These are phyloP conservation scores for Cryphonectria parasitica DNA, from an alignment of 2,329 filamentous ascomycete species.

Conservation along the genomic window DNA sequence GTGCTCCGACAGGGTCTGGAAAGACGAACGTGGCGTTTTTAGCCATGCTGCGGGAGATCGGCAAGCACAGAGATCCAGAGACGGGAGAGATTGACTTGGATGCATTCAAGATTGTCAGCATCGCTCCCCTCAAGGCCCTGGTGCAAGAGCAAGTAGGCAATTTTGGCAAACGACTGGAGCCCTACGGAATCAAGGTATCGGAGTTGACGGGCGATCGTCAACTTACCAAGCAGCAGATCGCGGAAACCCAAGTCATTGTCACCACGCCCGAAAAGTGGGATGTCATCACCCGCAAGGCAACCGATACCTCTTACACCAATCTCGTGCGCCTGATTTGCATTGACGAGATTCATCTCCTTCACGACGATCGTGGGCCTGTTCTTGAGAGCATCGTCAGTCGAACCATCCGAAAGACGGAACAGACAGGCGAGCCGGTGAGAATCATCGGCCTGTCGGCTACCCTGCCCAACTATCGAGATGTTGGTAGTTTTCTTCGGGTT, in stretches of 20 bases:
- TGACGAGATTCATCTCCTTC: conserved; percentile 95
- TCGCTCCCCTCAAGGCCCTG: conserved; percentile 91
- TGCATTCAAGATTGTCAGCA: conserved; percentile 98
- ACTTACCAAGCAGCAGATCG: conserved; percentile 97
- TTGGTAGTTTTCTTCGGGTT: conserved; percentile 91
- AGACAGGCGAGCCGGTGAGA: conserved; percentile 90
- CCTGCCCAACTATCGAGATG: conserved; percentile 93
- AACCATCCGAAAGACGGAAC: conserved; percentile 90
- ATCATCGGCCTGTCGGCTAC: conserved; percentile 93
- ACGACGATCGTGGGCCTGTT: conserved; percentile 96
- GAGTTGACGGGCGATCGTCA: conserved; percentile 97
- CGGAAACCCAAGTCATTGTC: conserved; percentile 96
- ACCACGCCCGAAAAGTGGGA: conserved; percentile 99
- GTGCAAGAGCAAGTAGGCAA: conserved; percentile 99
- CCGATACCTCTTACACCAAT: conserved; percentile 94
- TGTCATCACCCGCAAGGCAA: conserved; percentile 96
- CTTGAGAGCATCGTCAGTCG: conserved; percentile 95
- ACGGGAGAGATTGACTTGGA: conserved; percentile 96
- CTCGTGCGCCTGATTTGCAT: conserved; percentile 96
- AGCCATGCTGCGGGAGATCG: conserved; percentile 92
- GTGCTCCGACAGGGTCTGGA: conserved; percentile 93
- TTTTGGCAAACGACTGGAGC: conserved; percentile 87
- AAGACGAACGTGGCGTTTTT: conserved; percentile 99
- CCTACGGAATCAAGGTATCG: conserved; percentile 90
- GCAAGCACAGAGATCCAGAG: conserved; percentile 85